Evolutionary conservation across 176 grass and related monocot genomes (phyloP).

Genomic region (Aegilops bicornis): DNA sequence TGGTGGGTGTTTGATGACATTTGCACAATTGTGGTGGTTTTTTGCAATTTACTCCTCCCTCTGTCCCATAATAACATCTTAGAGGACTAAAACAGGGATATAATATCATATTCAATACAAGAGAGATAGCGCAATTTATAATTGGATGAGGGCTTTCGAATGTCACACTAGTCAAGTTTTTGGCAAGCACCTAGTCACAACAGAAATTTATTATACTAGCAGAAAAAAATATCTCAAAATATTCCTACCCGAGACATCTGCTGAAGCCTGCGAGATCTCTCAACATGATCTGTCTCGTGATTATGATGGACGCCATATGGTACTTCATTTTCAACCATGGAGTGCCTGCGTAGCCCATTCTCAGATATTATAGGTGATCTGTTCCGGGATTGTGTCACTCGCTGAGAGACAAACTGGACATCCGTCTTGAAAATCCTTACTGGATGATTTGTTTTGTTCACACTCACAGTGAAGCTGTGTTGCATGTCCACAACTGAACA

Average conservation of each 20-base stretch:
- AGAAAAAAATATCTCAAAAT: constrained; percentile 26
- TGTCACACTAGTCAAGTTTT: background rate
- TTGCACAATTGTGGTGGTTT: too few relatives aligned
- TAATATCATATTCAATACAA: constrained; percentile 9
- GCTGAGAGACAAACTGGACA: constrained; percentile 75
- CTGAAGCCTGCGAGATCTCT: constrained; percentile 64
- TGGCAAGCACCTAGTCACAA: background rate
- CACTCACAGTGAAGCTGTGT: constrained; percentile 90
- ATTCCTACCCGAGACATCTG: constrained; percentile 83
- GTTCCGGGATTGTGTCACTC: constrained; percentile 37
- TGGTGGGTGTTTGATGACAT: too few relatives aligned
- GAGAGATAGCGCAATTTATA: constrained; percentile 5
- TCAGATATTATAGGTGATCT: constrained; percentile 54
- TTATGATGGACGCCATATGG: constrained; percentile 44
- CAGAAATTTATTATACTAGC: background rate
- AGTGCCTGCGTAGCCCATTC: constrained; percentile 46
- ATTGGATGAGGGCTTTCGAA: background rate
- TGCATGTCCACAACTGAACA: constrained; percentile 89
- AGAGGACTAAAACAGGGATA: background rate
- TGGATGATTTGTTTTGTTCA: constrained; percentile 56
- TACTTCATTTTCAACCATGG: constrained; percentile 32
- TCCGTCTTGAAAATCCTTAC: constrained; percentile 37
- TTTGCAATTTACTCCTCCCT: too few relatives aligned
- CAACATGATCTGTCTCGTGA: constrained; percentile 63
- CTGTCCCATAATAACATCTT: too few relatives aligned